phyloP scores from a whole-genome alignment of 2,329 filamentous ascomycete genomes.

The Dothistroma septosporum region DNA sequence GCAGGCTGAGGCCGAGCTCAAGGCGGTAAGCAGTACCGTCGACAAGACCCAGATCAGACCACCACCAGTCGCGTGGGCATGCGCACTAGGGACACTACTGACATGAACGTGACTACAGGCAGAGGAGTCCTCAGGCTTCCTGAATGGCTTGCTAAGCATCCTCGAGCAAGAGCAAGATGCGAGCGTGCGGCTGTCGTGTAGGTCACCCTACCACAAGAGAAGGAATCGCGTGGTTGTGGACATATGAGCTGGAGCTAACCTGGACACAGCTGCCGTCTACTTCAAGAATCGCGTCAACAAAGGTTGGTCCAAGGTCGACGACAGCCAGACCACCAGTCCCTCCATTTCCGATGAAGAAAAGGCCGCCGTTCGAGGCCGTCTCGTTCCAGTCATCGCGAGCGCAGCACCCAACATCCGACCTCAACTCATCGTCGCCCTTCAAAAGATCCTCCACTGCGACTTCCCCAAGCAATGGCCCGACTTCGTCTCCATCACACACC shows the following conservation, averaged over 20 bases:
- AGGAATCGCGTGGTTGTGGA: background rate
- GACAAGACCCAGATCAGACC: constrained; percentile 1
- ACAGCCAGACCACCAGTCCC: constrained; percentile 54
- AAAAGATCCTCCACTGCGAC: constrained; percentile 93
- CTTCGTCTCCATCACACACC: constrained; percentile 88
- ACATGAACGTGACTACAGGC: constrained; percentile 54
- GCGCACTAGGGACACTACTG: constrained; percentile 9
- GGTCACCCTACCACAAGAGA: constrained; percentile 14
- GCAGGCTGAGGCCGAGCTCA: constrained; percentile 74
- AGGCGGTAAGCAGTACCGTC: constrained; percentile 59
- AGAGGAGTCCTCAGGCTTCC: constrained; percentile 84
- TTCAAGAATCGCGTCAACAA: constrained; percentile 96
- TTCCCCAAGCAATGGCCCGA: constrained; percentile 92
- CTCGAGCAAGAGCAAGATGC: constrained; percentile 82
- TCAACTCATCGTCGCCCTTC: constrained; percentile 88
- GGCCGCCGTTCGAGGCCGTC: constrained; percentile 74
- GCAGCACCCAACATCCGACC: constrained; percentile 72
- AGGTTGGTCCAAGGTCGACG: constrained; percentile 78
- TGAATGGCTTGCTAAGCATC: constrained; percentile 84
- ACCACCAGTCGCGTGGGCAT: background rate
- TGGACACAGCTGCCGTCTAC: constrained; percentile 76
- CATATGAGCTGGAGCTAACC: constrained; percentile 11
- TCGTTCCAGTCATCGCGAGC: constrained; percentile 82
- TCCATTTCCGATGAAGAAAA: constrained; percentile 86
- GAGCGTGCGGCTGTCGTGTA: constrained; percentile 84